phyloP scores from a whole-genome alignment of 2,329 filamentous ascomycete species.

The Colletotrichum tabaci region DNA sequence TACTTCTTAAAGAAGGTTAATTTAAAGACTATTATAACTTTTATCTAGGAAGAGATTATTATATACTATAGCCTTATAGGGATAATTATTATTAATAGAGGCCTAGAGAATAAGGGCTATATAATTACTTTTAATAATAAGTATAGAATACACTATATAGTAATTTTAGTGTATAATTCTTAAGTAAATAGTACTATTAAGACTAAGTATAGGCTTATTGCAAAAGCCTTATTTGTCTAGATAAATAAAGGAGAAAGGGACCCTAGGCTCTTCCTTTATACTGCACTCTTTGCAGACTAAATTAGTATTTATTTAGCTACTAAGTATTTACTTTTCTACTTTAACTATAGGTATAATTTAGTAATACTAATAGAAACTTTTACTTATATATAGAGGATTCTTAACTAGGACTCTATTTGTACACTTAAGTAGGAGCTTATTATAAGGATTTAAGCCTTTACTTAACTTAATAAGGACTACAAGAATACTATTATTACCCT shows the following conservation, averaged over 20 bases:
- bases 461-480: neutral
- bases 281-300: neutral
- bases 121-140: neutral
- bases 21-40: too few species aligned
- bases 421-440: neutral
- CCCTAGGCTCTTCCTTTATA: rapidly evolving
- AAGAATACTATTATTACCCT: neutral
- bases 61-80: neutral
- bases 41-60: too few species aligned
- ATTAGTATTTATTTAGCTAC: neutral
- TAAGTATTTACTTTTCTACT: neutral
- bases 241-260: neutral
- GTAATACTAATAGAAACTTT: neutral
- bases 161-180: neutral
- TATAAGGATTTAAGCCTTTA: neutral
- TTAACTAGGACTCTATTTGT: neutral
- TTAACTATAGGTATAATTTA: neutral
- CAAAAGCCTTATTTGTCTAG: neutral
- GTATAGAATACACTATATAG: neutral
- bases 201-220: neutral
- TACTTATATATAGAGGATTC: neutral
- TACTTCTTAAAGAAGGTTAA: too few species aligned
- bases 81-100: neutral
- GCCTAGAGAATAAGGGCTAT: neutral
- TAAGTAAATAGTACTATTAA: neutral